Conservation (phyloP, 495 filamentous ascomycete genomes). For the Aspergillus saccharolyticus region DNA sequence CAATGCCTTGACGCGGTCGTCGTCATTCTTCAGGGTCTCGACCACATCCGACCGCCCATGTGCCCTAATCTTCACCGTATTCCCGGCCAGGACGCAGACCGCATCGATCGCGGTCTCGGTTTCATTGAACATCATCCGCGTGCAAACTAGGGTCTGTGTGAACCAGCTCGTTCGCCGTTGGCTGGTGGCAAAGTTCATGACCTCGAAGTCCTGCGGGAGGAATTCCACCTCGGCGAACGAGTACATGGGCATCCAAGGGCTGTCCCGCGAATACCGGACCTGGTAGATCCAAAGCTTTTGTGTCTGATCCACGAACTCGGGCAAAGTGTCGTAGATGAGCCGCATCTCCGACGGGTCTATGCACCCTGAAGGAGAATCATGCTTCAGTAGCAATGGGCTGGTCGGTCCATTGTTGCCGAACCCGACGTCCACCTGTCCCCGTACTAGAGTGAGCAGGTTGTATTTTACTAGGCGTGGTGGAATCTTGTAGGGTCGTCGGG, state of each 20-base stretch:
- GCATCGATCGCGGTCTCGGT: conserved; percentile 44
- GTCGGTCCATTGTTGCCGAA: conserved; percentile 59
- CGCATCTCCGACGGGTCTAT: conserved; percentile 49
- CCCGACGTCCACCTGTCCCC: conserved; percentile 58
- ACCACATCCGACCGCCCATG: conserved; percentile 49
- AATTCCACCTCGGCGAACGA: conserved; percentile 60
- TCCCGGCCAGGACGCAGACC: conserved; percentile 51
- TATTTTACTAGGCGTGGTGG: too few relatives aligned
- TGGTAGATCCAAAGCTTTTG: conserved; percentile 58
- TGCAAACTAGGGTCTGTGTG: conserved; percentile 46
- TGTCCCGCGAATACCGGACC: conserved; percentile 39
- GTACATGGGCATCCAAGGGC: conserved; percentile 50
- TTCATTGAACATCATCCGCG: conserved; percentile 46
- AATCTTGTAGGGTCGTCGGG: neutral
- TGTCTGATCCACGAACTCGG: conserved; percentile 35
- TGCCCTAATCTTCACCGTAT: conserved; percentile 52
- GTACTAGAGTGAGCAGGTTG: neutral
- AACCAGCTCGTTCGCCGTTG: conserved; percentile 47
- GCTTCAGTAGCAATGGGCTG: conserved; percentile 47
- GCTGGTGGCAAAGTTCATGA: conserved; percentile 56
- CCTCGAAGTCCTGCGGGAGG: conserved; percentile 48
- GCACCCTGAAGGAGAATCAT: conserved; percentile 32
- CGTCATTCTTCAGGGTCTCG: conserved; percentile 42
- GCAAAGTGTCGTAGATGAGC: conserved; percentile 39
- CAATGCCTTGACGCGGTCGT: conserved; percentile 49